Percentiles rank a stretch among this genome's conserved stretches.
These are phyloP conservation scores for Nigrospora osmanthi DNA, from an alignment of 2,329 filamentous ascomycete genomes.

Conservation along the genomic window DNA sequence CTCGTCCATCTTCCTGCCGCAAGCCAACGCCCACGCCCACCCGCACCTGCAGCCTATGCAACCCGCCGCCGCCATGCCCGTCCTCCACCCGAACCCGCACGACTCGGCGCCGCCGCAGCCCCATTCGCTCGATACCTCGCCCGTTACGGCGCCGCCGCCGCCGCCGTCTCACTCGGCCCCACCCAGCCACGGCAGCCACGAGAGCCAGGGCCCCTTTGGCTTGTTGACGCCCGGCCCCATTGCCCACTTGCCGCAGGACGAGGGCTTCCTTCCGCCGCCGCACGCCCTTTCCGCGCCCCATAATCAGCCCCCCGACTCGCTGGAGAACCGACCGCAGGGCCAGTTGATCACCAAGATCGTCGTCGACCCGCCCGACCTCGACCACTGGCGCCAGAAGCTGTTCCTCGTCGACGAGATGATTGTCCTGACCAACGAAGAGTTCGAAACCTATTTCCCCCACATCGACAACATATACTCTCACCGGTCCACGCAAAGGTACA, in stretches of 20 bases:
- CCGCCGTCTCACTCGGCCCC: conserved; percentile 24
- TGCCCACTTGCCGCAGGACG: conserved; percentile 25
- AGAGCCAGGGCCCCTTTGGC: conserved; percentile 29
- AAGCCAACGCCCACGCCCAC: conserved; percentile 13
- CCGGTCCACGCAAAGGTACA: conserved; percentile 73
- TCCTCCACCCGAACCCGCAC: conserved; percentile 18
- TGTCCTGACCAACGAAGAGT: conserved; percentile 68
- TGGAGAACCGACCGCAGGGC: conserved; percentile 37
- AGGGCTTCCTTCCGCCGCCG: conserved; percentile 22
- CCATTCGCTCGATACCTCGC: conserved; percentile 10
- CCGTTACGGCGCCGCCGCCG: conserved; percentile 16
- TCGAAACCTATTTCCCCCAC: conserved; percentile 75
- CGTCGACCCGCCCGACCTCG: conserved; percentile 58
- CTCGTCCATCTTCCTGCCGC: conserved; percentile 23
- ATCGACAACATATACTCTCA: conserved; percentile 82
- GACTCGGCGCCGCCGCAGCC: conserved; percentile 13
- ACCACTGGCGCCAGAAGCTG: conserved; percentile 61
- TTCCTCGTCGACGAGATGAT: conserved; percentile 72
- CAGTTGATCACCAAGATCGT: conserved; percentile 50
- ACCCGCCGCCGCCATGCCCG: conserved; percentile 21
- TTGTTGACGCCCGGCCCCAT: conserved; percentile 30
- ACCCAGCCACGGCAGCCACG: conserved; percentile 16
- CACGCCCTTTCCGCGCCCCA: conserved; percentile 8
- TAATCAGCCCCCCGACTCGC: conserved; percentile 15
- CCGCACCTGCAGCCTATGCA: conserved; percentile 26